Conservation (phyloP, 441 rosid genomes). For the Adansonia grandidieri region DNA sequence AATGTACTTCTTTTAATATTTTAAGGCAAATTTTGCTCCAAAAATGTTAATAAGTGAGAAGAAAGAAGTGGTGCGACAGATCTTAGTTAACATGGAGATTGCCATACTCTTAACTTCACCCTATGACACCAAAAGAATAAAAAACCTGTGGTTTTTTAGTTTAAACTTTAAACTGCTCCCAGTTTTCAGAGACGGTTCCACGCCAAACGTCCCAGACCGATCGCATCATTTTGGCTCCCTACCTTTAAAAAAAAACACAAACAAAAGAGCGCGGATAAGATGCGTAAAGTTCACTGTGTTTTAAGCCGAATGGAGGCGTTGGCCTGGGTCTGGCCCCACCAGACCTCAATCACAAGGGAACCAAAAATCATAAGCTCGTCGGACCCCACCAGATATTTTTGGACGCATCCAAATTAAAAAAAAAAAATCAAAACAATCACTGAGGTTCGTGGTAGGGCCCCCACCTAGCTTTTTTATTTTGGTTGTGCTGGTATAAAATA, state of each 20-base stretch:
- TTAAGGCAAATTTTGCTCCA: no score
- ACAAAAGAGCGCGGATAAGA: not conserved
- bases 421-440: not conserved
- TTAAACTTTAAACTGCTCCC: not conserved
- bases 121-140: no score
- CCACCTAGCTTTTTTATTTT: not conserved
- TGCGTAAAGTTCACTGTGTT: not conserved
- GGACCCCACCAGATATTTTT: not conserved
- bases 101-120: no score
- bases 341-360: not conserved
- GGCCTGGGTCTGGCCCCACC: not conserved
- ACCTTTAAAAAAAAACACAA: not conserved
- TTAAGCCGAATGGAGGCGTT: not conserved
- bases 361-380: not conserved
- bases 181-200: not conserved
- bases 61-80: no score
- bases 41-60: no score
- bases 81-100: no score
- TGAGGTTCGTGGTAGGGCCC: conserved; percentile 1
- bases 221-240: not conserved
- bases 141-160: no score
- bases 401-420: not conserved
- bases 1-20: no score
- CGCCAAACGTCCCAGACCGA: no score
- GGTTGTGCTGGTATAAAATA: not conserved